Evolutionary conservation across 2,329 filamentous ascomycete species (phyloP).

Genomic region (Fusarium devonianum): DNA sequence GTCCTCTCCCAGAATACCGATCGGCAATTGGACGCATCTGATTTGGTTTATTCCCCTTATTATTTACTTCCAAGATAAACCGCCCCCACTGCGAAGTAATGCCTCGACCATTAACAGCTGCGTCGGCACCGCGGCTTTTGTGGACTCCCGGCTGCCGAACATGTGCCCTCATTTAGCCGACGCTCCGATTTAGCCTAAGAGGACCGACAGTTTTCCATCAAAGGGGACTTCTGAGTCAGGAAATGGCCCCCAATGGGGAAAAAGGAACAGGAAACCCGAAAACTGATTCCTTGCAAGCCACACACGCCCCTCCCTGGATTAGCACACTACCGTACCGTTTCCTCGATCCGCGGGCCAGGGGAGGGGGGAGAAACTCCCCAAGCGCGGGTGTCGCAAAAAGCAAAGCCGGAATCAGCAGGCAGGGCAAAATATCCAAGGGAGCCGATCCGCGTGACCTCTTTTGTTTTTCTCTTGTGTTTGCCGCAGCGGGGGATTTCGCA

Average conservation of each 20-base stretch:
- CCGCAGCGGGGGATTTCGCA: slow-evolving; percentile 2
- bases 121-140: too few relatives aligned
- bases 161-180: slow-evolving; percentile 24
- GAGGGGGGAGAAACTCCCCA: slow-evolving; percentile 9
- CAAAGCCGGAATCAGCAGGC: slow-evolving; percentile 1
- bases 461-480: slow-evolving; percentile 3
- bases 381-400: slow-evolving; percentile 29
- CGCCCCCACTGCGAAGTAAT: slow-evolving; percentile 12
- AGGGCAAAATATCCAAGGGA: neutral
- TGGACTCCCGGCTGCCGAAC: slow-evolving; percentile 4
- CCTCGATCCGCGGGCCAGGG: slow-evolving; percentile 14
- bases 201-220: slow-evolving; percentile 9
- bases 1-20: slow-evolving; percentile 19
- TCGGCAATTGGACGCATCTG: slow-evolving; percentile 32
- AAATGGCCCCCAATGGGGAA: slow-evolving; percentile 7
- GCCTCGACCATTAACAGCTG: too few relatives aligned
- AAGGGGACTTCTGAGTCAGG: slow-evolving; percentile 24
- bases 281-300: slow-evolving; percentile 1
- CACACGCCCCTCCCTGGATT: slow-evolving; percentile 1
- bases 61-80: slow-evolving; percentile 5
- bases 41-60: slow-evolving; percentile 25
- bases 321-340: slow-evolving; percentile 29
- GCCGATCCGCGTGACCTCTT: slow-evolving; percentile 18
- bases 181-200: slow-evolving; percentile 26
- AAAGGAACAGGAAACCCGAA: neutral